Conservation (phyloP, 2,329 filamentous ascomycete species). For the Elsinoe necatrix region DNA sequence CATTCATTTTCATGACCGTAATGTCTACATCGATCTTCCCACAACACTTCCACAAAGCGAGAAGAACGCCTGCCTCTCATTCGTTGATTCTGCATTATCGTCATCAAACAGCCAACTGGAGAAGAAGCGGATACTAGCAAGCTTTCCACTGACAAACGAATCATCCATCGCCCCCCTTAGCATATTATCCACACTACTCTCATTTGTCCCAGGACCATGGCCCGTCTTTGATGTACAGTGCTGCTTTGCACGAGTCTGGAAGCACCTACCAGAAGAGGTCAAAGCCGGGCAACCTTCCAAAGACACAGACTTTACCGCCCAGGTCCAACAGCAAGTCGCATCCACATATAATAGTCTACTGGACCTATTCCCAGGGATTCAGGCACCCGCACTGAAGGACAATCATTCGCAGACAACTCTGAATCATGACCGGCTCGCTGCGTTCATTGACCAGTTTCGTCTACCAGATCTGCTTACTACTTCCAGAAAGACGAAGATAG, state of each 20-base stretch:
- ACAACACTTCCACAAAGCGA: not conserved
- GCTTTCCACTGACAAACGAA: constrained; percentile 2
- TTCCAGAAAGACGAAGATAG: constrained; percentile 37
- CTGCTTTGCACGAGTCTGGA: constrained; percentile 32
- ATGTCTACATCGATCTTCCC: constrained; percentile 2
- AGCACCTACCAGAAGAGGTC: constrained; percentile 31
- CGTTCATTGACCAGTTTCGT: constrained; percentile 24
- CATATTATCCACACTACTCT: constrained; percentile 23
- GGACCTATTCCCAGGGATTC: constrained; percentile 23
- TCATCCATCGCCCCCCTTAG: constrained; percentile 24
- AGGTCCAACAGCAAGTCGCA: constrained; percentile 23
- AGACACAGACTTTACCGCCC: not conserved
- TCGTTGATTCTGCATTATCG: not conserved
- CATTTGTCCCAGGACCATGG: constrained; percentile 23
- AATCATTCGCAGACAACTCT: constrained; percentile 23
- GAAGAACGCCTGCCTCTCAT: not conserved
- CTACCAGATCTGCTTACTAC: constrained; percentile 20
- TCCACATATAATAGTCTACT: constrained; percentile 23
- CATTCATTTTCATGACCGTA: constrained; percentile 8
- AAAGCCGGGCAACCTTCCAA: constrained; percentile 26
- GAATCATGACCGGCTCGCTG: constrained; percentile 23
- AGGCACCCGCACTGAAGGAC: constrained; percentile 25
- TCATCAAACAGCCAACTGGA: not conserved
- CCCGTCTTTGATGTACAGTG: constrained; percentile 27
- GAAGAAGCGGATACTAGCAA: constrained; percentile 1